Base-by-base conservation (phyloP, 768 basidiomycete species). In the Trichaptum fuscoviolaceum region DNA sequence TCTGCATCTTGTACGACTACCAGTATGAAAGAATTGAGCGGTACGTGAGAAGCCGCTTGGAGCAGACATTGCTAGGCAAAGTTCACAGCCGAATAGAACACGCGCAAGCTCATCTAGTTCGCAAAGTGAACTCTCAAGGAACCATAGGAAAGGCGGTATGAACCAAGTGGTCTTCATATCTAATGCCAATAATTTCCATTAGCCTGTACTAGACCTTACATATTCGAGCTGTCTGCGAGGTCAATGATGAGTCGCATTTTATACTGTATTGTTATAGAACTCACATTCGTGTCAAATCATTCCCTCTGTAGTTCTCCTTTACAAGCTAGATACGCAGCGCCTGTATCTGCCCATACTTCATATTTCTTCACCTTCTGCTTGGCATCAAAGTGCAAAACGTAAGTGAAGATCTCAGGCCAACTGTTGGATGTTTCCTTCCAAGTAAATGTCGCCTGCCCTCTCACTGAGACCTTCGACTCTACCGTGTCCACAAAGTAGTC, bases 291-390 rank as follows among this genome's bases (percentile, higher is more conserved):
- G 15, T 15, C 15, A 3, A 52, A 12, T 52, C 42, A 52, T 12
- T 15, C 42, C 12, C 42, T 52, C 42, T 52, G 12, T 52, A 52
- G 2, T 52, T 77, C 70, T n/a, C 87, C 86, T 25, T 74, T 77
- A 52, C 83, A 79, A 6, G 87, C 87, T 17, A 89, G 79, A 74
- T 86, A 87, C 10, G 85, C 82, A 6, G 87, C 84, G 12, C 86
- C 87, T 7, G 87, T 84, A 73, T 90, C 88, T 12, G 85, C 86
- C 87, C 88, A 90, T 1, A 89, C 81, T 71, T 89, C 84, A 79
- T 87, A 88, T 58, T 80, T 77, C 25, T 77, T 77, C n/a, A 90
- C 77, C 74, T 84, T 88, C 65, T 75, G 71, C 30, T 82, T 80
- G 25, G 84, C 78, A 65, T 88, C 87, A 71, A 88, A 88, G 72